These are phyloP conservation scores for Microbotryum scabiosae DNA, from an alignment of 1,284 basidiomycete species.

Conservation along the genomic window DNA sequence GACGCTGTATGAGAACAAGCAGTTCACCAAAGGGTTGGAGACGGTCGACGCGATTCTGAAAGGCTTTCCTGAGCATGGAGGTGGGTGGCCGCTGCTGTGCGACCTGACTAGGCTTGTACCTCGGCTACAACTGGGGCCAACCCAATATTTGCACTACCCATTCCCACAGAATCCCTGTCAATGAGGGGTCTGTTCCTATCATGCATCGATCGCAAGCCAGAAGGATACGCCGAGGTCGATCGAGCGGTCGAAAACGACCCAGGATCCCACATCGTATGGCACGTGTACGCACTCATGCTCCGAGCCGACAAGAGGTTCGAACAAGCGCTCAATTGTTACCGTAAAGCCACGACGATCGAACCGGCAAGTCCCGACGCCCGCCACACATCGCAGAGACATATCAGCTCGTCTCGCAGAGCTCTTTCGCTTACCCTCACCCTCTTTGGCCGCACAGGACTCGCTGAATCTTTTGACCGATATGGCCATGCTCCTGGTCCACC, in stretches of 20 bases:
- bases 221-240: constrained; percentile 77
- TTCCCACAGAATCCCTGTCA: constrained; percentile 67
- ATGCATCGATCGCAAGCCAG: constrained; percentile 72
- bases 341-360: constrained; percentile 74
- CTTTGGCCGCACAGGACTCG: constrained; percentile 60
- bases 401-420: not conserved
- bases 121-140: no score
- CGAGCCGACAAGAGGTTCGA: constrained; percentile 83
- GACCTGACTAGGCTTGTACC: no score
- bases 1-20: constrained; percentile 71
- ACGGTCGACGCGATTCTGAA: constrained; percentile 89
- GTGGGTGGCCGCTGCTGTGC: constrained; percentile 44
- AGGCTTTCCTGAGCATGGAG: constrained; percentile 92
- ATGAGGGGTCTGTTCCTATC: constrained; percentile 86
- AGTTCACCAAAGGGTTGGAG: constrained; percentile 84
- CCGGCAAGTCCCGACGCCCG: constrained; percentile 57
- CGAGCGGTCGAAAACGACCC: constrained; percentile 80
- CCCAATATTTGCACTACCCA: constrained; percentile 1
- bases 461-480: constrained; percentile 87
- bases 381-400: no score
- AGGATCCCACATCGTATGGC: constrained; percentile 94
- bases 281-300: constrained; percentile 89
- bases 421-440: not conserved
- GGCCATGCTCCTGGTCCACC: constrained; percentile 79
- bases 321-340: constrained; percentile 71